Evolutionary conservation across 495 filamentous ascomycete species (phyloP).

Genomic region (Platismatia glauca): DNA sequence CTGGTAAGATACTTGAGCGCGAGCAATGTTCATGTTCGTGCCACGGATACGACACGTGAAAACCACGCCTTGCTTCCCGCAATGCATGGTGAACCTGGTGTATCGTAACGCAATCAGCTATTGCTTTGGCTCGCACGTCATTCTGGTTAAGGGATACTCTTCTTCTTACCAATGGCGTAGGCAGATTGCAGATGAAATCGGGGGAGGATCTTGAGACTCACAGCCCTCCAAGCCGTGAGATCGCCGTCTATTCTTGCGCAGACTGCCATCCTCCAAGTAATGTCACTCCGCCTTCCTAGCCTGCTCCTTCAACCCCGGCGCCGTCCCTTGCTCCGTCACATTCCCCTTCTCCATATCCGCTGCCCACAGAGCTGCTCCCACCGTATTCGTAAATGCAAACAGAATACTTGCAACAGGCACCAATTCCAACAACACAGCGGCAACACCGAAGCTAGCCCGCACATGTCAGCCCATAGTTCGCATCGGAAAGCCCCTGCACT

Average conservation of each 20-base stretch:
- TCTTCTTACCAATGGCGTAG: background rate
- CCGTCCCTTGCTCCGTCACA: conserved; percentile 33
- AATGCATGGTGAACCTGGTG: background rate
- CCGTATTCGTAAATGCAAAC: conserved; percentile 84
- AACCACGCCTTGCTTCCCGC: background rate
- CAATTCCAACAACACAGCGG: conserved; percentile 71
- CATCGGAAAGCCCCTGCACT: background rate
- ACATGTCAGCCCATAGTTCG: conserved; percentile 12
- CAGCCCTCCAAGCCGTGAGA: background rate
- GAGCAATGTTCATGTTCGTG: background rate
- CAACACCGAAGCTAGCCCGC: conserved; percentile 61
- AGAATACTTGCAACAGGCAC: conserved; percentile 73
- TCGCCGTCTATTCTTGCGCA: conserved; percentile 12
- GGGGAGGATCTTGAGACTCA: background rate
- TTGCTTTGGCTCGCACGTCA: background rate
- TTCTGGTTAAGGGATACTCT: background rate
- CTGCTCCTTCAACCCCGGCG: conserved; percentile 44
- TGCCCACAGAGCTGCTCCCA: conserved; percentile 90
- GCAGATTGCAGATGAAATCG: background rate
- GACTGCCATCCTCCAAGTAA: background rate
- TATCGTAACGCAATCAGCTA: background rate
- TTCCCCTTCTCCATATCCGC: conserved; percentile 69
- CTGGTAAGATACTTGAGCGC: background rate
- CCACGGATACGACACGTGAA: background rate
- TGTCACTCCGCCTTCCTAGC: conserved; percentile 47